A percentile compares a stretch with the other conserved stretches of the same genome.
These are phyloP conservation scores for Cordia subcordata DNA, from an alignment of 257 asterid genomes.

Conservation along the genomic window DNA sequence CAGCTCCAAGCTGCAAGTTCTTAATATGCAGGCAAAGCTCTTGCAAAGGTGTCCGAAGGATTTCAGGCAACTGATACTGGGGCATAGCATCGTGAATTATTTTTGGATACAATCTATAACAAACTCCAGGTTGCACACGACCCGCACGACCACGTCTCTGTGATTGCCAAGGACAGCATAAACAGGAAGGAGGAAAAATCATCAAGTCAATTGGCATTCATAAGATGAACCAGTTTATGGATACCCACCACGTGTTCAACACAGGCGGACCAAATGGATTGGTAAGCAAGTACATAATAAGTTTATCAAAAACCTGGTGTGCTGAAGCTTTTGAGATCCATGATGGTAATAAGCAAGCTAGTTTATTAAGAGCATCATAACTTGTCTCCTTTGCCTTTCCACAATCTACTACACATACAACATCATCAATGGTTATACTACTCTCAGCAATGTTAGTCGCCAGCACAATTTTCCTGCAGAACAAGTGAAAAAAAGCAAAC, in stretches of 20 bases:
- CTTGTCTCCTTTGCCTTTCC: slow-evolving; percentile 98
- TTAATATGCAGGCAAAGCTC: slow-evolving; percentile 94
- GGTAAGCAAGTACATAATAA: slow-evolving; percentile 2
- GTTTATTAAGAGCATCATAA: slow-evolving; percentile 95
- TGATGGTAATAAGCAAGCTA: slow-evolving; percentile 92
- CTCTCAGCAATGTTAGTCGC: slow-evolving; percentile 99
- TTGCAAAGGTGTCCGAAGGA: slow-evolving; percentile 97
- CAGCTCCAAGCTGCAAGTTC: slow-evolving; percentile 72
- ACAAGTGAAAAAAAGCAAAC: not conserved
- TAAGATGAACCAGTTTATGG: not conserved
- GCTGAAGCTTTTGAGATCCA: slow-evolving; percentile 99
- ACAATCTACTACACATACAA: slow-evolving; percentile 87
- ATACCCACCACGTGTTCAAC: not conserved
- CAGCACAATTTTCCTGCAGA: slow-evolving; percentile 81
- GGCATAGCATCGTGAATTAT: slow-evolving; percentile 82
- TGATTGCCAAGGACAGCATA: slow-evolving; percentile 20
- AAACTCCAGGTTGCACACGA: slow-evolving; percentile 95
- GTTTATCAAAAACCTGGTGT: slow-evolving; percentile 56
- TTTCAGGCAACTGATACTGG: slow-evolving; percentile 91
- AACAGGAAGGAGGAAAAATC: slow-evolving; percentile 3
- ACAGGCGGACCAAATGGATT: not conserved
- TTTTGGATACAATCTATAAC: slow-evolving; percentile 85
- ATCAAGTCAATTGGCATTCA: not conserved
- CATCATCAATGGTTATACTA: slow-evolving; percentile 96
- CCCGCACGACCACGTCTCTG: slow-evolving; percentile 99